Evolutionary conservation across 345 rosid species (phyloP).

Genomic region (Euphorbia pulcherrima): DNA sequence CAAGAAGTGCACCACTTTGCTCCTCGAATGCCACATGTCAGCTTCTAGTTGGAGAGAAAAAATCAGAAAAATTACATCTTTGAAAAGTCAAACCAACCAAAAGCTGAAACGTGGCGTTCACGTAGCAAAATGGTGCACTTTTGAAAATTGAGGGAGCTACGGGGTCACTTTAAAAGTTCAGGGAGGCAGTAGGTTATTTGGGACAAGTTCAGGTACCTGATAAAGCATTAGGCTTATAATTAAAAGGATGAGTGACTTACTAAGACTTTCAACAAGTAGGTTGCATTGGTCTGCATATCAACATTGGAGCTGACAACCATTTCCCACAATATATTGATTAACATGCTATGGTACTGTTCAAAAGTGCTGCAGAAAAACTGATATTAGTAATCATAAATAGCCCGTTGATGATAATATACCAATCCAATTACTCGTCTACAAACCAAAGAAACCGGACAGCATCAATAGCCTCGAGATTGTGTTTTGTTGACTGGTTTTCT

Average conservation of each 20-base stretch:
- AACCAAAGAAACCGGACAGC: constrained; percentile 97
- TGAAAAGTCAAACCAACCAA: no score
- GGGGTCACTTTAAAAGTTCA: no score
- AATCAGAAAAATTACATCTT: no score
- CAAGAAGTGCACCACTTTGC: no score
- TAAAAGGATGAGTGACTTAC: constrained; percentile 44
- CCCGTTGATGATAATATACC: constrained; percentile 5
- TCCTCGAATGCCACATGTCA: no score
- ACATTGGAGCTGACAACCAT: constrained; percentile 83
- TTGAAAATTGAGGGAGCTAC: no score
- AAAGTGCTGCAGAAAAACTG: constrained; percentile 55
- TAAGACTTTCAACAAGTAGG: constrained; percentile 68
- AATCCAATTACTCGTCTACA: constrained; percentile 23
- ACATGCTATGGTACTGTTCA: constrained; percentile 74
- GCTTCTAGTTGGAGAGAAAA: no score
- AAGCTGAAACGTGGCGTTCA: no score
- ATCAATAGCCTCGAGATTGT: constrained; percentile 51
- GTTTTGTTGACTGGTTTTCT: constrained; percentile 52
- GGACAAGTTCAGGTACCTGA: no score
- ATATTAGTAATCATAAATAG: constrained; percentile 19
- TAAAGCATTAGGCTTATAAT: no score
- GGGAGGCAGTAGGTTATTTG: no score
- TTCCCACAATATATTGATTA: constrained; percentile 87
- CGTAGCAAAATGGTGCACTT: no score
- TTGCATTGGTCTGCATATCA: constrained; percentile 78